A percentile compares a stretch with the other conserved stretches of the same genome.
phyloP scores from a whole-genome alignment of 768 basidiomycete species.

The Lactifluus hygrophoroides region DNA sequence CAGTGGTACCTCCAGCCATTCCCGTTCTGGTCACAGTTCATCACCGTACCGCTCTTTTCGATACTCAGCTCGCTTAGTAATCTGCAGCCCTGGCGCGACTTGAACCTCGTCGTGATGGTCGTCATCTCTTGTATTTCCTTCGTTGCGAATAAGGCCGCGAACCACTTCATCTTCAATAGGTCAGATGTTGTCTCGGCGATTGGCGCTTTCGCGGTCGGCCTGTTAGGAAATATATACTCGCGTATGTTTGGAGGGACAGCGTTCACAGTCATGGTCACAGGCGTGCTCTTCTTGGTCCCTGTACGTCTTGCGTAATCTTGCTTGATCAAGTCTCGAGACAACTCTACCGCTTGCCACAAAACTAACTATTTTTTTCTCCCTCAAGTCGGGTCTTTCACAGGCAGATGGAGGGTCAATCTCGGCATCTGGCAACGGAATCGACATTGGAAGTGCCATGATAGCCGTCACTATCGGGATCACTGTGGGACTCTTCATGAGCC shows the following conservation, averaged over 20 bases:
- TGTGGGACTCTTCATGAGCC: conserved; percentile 82
- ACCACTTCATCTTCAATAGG: conserved; percentile 77
- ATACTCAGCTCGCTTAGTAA: conserved; percentile 65
- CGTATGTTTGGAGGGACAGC: conserved; percentile 78
- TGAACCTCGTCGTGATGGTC: conserved; percentile 75
- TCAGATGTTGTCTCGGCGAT: conserved; percentile 81
- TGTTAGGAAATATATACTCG: conserved; percentile 76
- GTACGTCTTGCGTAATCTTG: conserved; percentile 36
- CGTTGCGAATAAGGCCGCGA: conserved; percentile 72
- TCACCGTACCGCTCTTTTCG: conserved; percentile 72
- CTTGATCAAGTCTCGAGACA: neutral
- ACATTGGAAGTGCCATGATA: conserved; percentile 82
- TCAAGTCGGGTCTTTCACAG: conserved; percentile 74
- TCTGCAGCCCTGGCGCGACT: conserved; percentile 64
- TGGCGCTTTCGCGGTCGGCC: conserved; percentile 73
- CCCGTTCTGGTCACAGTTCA: conserved; percentile 66
- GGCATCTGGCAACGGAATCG: conserved; percentile 71
- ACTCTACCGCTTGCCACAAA: neutral
- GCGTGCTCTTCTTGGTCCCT: conserved; percentile 79
- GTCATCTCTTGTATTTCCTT: conserved; percentile 74
- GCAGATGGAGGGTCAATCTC: conserved; percentile 63
- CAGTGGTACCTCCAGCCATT: conserved; percentile 79
- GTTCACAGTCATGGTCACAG: conserved; percentile 87
- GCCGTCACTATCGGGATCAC: conserved; percentile 89
- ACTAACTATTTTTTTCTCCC: conserved; percentile 4